phyloP scores from a whole-genome alignment of 2,329 filamentous ascomycete species.

The Phialocephala sp. region DNA sequence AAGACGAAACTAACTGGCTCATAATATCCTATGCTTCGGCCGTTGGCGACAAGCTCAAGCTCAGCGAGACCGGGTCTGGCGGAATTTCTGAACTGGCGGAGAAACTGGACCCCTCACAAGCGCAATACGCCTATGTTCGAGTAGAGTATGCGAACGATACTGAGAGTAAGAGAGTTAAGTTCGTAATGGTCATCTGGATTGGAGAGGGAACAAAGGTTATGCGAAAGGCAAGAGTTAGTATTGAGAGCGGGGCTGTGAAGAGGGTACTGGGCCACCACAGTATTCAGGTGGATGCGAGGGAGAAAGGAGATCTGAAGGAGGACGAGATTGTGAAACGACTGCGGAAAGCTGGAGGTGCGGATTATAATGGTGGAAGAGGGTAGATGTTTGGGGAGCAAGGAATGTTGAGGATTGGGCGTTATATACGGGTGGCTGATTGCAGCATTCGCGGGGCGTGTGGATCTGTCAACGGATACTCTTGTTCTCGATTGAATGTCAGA shows the following conservation, averaged over 20 bases:
- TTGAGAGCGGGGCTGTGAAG: conserved; percentile 71
- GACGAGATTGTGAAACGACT: conserved; percentile 64
- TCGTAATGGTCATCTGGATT: conserved; percentile 71
- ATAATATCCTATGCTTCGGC: conserved; percentile 65
- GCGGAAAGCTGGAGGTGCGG: conserved; percentile 70
- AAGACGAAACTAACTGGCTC: conserved; percentile 69
- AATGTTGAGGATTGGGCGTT: conserved; percentile 19
- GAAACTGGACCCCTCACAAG: conserved; percentile 54
- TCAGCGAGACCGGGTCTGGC: conserved; percentile 63
- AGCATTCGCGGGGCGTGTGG: conserved; percentile 24
- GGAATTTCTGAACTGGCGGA: conserved; percentile 63
- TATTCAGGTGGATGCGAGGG: conserved; percentile 66
- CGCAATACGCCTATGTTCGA: conserved; percentile 50
- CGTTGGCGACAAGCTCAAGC: conserved; percentile 60
- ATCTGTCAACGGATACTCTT: conserved; percentile 7
- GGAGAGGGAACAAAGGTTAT: conserved; percentile 69
- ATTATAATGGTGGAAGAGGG: conserved; percentile 70
- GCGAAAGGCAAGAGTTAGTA: conserved; percentile 71
- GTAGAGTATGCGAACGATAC: conserved; percentile 75
- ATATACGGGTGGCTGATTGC: conserved; percentile 5
- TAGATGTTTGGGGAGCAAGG: conserved; percentile 22
- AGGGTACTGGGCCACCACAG: conserved; percentile 67
- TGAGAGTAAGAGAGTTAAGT: conserved; percentile 72
- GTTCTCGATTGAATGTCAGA: background rate
- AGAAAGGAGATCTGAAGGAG: conserved; percentile 65